phyloP scores from a whole-genome alignment of 768 basidiomycete genomes.

The Termitomyces sp. region DNA sequence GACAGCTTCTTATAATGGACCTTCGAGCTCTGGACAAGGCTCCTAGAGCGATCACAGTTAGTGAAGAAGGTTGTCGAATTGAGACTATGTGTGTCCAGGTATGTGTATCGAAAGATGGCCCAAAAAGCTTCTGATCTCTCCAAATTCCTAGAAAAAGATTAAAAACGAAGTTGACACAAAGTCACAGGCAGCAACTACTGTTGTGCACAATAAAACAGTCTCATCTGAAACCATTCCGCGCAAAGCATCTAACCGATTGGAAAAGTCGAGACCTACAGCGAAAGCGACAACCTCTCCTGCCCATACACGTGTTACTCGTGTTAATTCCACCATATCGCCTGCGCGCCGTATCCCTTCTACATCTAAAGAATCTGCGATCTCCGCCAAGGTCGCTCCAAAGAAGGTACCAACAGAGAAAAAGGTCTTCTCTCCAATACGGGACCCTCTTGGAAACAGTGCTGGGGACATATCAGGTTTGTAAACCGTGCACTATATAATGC shows the following conservation, averaged over 20 bases:
- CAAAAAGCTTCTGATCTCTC: not conserved
- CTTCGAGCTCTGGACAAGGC: conserved; percentile 61
- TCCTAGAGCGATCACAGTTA: conserved; percentile 49
- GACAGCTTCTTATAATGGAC: conserved; percentile 59
- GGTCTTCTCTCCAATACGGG: conserved; percentile 33
- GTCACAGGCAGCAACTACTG: conserved; percentile 8
- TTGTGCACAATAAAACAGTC: conserved; percentile 10
- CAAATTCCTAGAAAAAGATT: conserved; percentile 15
- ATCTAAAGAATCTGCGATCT: conserved; percentile 12
- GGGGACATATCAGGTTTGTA: conserved; percentile 25
- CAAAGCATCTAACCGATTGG: conserved; percentile 14
- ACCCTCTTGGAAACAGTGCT: conserved; percentile 31
- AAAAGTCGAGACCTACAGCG: not conserved
- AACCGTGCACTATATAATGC: not conserved
- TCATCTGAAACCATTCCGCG: conserved; percentile 1
- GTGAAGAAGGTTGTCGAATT: conserved; percentile 40
- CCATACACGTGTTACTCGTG: conserved; percentile 12
- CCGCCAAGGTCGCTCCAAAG: conserved; percentile 5
- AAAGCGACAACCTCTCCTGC: conserved; percentile 3
- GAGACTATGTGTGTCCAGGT: conserved; percentile 57
- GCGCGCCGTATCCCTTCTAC: conserved; percentile 18
- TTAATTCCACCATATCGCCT: conserved; percentile 14
- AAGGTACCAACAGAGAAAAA: conserved; percentile 17
- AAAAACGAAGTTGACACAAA: conserved; percentile 14
- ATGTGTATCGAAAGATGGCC: conserved; percentile 7